Evolutionary conservation across 495 filamentous ascomycete genomes (phyloP), one percentile per base, ranked within the genome.

Genomic region (Penicillium atrosanguineum): DNA sequence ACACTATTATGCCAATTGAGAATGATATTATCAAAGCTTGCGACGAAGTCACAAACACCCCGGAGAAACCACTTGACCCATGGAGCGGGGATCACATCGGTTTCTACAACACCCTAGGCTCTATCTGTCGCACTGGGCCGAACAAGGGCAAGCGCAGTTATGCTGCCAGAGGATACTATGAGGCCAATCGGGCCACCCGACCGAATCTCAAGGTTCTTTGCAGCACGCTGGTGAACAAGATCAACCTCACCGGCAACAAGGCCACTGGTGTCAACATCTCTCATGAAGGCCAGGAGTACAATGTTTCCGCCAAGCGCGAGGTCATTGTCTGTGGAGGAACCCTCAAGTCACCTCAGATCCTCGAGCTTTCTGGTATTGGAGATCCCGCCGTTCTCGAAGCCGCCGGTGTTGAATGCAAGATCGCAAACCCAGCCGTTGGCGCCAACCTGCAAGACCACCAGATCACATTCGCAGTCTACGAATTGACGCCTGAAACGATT

Each of bases 361-460:
- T 86, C 0, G 78, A 84, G 59, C 61, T 85, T 1, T 85, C 81
- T 6, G 83, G 83, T 3, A 70, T 86, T 23, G 83, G 83, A 0
- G 55, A 68, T 16, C 50, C 57, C 0, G 44, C 46, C 8, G 40
- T 72, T 6, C 64, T 74, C 6, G 37, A 59, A 16, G 50, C 51
- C 0, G 59, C 61, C 6, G 74, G 72, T 6, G 73, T 78, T 34
- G 49, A 69, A 31, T 59, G 65, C 20, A 57, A 58, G 29, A 62
- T 78, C n/a, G 64, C 65, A 5, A 73, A 71, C 47, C 50, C 51
- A 0, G 69, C 54, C 4, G 74, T 82, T 14, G 79, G 79, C 0
- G 63, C 69, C 16, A 79, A 81, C 36, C 59, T 79, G 18, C 69
- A 75, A 37, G 78, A 83, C 19, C 79, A 80, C 47, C n/a, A 44